Evolutionary conservation across 208 protist species (phyloP), one percentile per base, ranked within the genome.

Genomic region (Wallacemonas rigidus): DNA sequence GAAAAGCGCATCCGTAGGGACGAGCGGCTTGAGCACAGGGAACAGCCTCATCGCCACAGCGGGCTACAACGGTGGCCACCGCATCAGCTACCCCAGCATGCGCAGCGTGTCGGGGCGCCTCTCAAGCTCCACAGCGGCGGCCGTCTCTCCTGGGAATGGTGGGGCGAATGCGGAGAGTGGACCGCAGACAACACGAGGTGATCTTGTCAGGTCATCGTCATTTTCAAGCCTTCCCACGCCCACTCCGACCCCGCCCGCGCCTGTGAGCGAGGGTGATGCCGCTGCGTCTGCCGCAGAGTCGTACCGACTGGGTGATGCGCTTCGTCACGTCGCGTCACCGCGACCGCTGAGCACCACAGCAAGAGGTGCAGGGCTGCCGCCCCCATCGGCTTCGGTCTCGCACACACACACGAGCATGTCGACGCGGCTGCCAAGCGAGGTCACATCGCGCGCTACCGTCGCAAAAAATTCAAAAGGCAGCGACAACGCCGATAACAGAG

Each of bases 11-110:
- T n/a, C 39, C 26, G 72, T 53, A 3, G 64, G 45, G 5, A 7
- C 38, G n/a, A 69, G 44, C 64, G 51, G 64, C n/a, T 15, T 69
- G 15, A 57, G 64, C 64, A 35, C 15, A 38, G 15, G 5, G 41
- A 67, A 4, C 62, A 67, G 15, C 39, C 17, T 8, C 7, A 39
- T n/a, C 2, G 70, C 15, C 17, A 14, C 26, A 39, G 11, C 70
- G 56, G 26, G 26, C 26, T 26, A 26, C 26, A 36, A 4, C 5
- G 11, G 40, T 44, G 8, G 40, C 26, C 44, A 48, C 47, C 12
- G 50, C 67, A 41, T 74, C 14, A 69, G 63, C 53, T 60, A 53
- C 55, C 4, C 9, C 40, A 63, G 53, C 62, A n/a, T 56, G 45
- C 44, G 15, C 36, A 67, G 40, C 58, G 45, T 6, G n/a, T 63